Conservation (phyloP, 805 yeast genomes). For the Saccharomyces mikatae region DNA sequence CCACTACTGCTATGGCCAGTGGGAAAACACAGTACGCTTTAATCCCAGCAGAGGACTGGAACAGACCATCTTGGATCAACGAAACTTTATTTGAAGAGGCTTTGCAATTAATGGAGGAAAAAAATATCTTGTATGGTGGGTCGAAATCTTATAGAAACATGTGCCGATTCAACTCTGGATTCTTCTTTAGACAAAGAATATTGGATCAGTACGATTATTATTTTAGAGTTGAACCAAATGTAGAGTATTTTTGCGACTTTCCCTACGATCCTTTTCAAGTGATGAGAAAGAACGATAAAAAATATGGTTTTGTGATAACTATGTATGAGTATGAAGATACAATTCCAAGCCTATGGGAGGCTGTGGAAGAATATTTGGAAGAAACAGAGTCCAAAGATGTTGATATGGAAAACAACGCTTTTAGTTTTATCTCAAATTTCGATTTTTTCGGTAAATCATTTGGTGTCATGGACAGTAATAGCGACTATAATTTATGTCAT, state of each 20-base stretch:
- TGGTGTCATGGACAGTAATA: slow-evolving; percentile 38
- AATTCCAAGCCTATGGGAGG: slow-evolving; percentile 76
- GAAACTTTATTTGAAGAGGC: slow-evolving; percentile 42
- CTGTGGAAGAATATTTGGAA: slow-evolving; percentile 54
- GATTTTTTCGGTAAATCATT: slow-evolving; percentile 36
- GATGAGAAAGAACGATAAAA: slow-evolving; percentile 67
- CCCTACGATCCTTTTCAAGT: slow-evolving; percentile 75
- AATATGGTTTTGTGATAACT: slow-evolving; percentile 81
- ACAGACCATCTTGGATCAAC: slow-evolving; percentile 65
- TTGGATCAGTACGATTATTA: slow-evolving; percentile 74
- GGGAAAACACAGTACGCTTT: slow-evolving; percentile 63
- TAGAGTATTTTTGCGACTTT: slow-evolving; percentile 80
- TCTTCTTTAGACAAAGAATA: slow-evolving; percentile 71
- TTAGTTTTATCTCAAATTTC: slow-evolving; percentile 43
- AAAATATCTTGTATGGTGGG: slow-evolving; percentile 54
- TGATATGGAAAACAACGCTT: slow-evolving; percentile 28
- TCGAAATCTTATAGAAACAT: slow-evolving; percentile 74
- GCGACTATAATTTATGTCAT: slow-evolving; percentile 71
- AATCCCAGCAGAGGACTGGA: slow-evolving; percentile 68
- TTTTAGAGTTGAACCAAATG: slow-evolving; percentile 93
- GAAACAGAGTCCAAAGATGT: slow-evolving; percentile 44
- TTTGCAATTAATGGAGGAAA: slow-evolving; percentile 36
- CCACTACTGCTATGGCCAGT: slow-evolving; percentile 50
- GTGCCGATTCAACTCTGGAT: slow-evolving; percentile 93
- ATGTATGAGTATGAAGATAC: slow-evolving; percentile 78